Conservation (phyloP, 139 green algal species). For the Closterium sp. region DNA sequence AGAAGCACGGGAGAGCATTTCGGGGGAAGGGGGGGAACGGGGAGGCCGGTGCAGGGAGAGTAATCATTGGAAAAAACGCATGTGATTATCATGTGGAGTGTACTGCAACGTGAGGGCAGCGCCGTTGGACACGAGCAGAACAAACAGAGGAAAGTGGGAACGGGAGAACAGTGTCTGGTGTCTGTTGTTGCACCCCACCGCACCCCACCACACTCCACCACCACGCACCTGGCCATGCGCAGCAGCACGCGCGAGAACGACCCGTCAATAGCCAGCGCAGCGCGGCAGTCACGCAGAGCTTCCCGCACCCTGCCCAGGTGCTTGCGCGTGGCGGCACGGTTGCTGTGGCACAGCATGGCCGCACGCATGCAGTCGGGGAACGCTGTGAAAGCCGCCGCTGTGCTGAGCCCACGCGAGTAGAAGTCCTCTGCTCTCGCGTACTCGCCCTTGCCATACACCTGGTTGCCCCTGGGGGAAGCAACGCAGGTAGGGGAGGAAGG, state of each 20-base stretch:
- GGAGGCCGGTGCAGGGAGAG: neutral
- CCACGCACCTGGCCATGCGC: slow-evolving; percentile 31
- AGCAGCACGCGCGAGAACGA: slow-evolving; percentile 11
- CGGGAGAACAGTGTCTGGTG: too few species aligned
- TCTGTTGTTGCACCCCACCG: neutral
- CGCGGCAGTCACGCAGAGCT: slow-evolving; percentile 21
- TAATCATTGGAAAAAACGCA: too few species aligned
- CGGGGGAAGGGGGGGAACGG: neutral
- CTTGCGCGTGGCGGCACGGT: slow-evolving; percentile 38
- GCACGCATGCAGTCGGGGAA: neutral
- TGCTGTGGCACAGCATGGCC: slow-evolving; percentile 41
- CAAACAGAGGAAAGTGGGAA: too few species aligned
- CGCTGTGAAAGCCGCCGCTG: neutral
- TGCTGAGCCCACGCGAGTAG: slow-evolving; percentile 24
- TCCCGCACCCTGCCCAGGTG: slow-evolving; percentile 18
- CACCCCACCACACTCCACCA: neutral
- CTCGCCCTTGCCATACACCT: neutral
- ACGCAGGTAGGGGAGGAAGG: neutral
- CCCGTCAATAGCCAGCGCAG: slow-evolving; percentile 17
- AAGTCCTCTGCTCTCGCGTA: slow-evolving; percentile 34
- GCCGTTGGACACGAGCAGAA: too few species aligned
- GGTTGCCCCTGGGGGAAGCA: slow-evolving; percentile 31
- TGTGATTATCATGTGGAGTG: too few species aligned
- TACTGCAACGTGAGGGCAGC: too few species aligned
- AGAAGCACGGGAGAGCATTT: neutral